Conservation (phyloP, 768 basidiomycete genomes). For the Collybiopsis luxurians region DNA sequence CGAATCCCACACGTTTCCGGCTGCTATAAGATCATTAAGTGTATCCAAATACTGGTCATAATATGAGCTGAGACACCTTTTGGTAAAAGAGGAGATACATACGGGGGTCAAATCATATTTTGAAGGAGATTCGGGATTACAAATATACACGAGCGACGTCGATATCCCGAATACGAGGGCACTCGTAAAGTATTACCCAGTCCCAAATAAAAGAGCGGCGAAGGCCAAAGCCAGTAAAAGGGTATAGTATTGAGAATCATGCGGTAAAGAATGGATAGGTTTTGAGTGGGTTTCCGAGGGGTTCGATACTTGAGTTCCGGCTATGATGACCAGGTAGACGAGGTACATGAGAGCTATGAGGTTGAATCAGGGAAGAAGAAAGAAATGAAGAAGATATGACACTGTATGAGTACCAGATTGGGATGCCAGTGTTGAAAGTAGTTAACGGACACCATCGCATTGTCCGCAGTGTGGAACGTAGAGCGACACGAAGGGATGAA, state of each 20-base stretch:
- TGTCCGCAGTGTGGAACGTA: no score
- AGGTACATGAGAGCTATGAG: constrained; percentile 27
- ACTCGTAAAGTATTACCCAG: constrained; percentile 40
- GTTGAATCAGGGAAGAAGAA: constrained; percentile 50
- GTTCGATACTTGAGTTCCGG: constrained; percentile 38
- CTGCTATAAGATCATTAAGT: constrained; percentile 63
- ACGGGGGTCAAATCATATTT: constrained; percentile 56
- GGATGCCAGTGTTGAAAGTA: no score
- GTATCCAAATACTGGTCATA: constrained; percentile 55
- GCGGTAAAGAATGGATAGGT: constrained; percentile 19
- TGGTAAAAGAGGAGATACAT: constrained; percentile 21
- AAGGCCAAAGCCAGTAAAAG: constrained; percentile 37
- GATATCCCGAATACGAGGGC: constrained; percentile 36
- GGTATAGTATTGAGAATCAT: constrained; percentile 39
- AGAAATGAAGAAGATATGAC: constrained; percentile 79
- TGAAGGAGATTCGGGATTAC: constrained; percentile 14
- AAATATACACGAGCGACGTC: constrained; percentile 36
- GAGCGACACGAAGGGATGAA: no score
- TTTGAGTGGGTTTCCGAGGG: constrained; percentile 18
- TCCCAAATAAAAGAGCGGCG: constrained; percentile 37
- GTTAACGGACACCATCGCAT: no score
- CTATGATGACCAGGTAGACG: constrained; percentile 50
- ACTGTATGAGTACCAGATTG: no score
- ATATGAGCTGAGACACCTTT: constrained; percentile 7
- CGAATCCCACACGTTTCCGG: constrained; percentile 73